Base-by-base conservation (phyloP, 495 filamentous ascomycete genomes). In the Aspergillus conjunctus region DNA sequence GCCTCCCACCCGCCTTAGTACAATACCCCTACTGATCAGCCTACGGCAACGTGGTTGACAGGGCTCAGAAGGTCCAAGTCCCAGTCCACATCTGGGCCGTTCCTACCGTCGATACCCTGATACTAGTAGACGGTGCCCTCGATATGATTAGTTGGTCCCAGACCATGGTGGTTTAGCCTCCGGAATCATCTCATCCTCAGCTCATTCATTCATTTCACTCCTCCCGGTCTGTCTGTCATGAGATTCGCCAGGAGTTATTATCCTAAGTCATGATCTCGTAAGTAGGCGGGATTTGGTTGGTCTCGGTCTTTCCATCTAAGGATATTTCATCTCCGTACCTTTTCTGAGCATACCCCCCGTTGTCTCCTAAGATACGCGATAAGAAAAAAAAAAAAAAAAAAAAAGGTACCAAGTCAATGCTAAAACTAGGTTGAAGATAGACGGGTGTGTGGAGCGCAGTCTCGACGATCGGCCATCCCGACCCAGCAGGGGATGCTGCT, bases 11-110 rank as follows among this genome's bases (percentile, higher is more conserved):
- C 26, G 26, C 2, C 26, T 26, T 26, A 26, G 26, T 26, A 26
- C 26, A 5, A 32, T 37, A 18, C 50, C 54, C 43, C 55, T 56
- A 51, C 57, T 62, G 60, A 70, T 66, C 68, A 59, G 32, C 56
- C 51, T 48, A 53, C 63, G 53, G 60, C 68, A 71, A 71, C 68
- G 68, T 71, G 68, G 68, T 71, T 71, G 68, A 71, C 68, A 71
- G 68, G 68, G 68, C 64, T 68, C 55, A 20, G 48, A 41, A 48
- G 56, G 34, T 20, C 59, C 58, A 66, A 57, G 53, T 58, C 54
- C 58, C 55, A 51, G 30, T 48, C 32, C 60, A 50, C 46, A 52
- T 26, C n/a, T 57, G 46, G 60, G 53, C 63, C 45, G 54, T 59
- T 60, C 60, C 44, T 17, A 48, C 44, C 44, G 20, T 48, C 44